Evolutionary conservation across 345 rosid genomes (phyloP).

Genomic region (Raphanus raphanistrum): DNA sequence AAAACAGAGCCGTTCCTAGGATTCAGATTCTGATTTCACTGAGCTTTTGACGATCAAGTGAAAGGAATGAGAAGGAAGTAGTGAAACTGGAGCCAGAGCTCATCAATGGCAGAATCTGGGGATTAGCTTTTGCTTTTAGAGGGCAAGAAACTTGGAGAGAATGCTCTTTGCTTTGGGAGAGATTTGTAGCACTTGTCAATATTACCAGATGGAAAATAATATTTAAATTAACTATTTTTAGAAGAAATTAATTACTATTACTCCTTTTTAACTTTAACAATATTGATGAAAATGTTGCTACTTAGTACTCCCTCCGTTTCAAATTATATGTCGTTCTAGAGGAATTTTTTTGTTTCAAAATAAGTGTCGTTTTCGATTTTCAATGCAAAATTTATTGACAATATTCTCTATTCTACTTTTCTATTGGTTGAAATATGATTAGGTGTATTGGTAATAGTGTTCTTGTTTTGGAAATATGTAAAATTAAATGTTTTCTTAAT

Average conservation of each 20-base stretch:
- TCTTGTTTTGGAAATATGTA: no score
- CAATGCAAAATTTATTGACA: no score
- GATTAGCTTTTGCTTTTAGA: background rate
- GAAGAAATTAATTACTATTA: background rate
- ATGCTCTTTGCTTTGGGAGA: conserved; percentile 4
- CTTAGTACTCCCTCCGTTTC: no score
- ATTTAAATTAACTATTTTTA: background rate
- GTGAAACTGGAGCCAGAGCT: conserved; percentile 7
- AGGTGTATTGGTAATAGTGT: no score
- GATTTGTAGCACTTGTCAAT: conserved; percentile 18
- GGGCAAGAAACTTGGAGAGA: conserved; percentile 2
- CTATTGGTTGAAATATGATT: no score
- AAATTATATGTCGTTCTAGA: no score
- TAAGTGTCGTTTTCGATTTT: no score
- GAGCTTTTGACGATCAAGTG: background rate
- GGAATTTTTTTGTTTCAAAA: no score
- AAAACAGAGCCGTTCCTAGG: background rate
- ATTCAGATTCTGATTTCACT: background rate
- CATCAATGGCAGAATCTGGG: conserved; percentile 25
- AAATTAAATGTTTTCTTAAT: no score
- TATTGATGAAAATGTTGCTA: background rate
- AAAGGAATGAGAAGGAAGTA: background rate
- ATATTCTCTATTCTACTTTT: no score
- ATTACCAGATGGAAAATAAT: conserved; percentile 3
- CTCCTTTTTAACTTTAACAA: background rate